Conservation (phyloP, 306 rosid genomes). For the Prunus mongolica region DNA sequence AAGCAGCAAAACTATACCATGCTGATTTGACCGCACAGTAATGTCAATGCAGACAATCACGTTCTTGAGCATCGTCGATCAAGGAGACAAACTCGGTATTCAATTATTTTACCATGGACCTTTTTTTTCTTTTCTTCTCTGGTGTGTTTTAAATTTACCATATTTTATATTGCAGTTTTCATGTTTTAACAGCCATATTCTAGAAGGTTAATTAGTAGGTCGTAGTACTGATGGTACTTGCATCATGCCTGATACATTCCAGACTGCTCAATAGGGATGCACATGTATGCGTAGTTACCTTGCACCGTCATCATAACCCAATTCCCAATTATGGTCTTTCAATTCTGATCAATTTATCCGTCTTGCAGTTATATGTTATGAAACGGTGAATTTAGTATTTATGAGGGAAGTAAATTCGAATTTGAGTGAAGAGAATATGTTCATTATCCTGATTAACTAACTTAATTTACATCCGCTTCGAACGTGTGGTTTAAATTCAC, state of each 20-base stretch:
- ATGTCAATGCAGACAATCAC: background rate
- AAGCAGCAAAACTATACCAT: background rate
- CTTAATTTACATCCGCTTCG: rapidly evolving
- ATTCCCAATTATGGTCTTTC: background rate
- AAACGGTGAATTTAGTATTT: too few species aligned
- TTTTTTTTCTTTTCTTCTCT: background rate
- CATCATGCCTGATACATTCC: background rate
- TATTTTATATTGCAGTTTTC: background rate
- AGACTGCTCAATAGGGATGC: background rate
- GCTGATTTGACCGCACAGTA: background rate
- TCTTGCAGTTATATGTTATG: too few species aligned
- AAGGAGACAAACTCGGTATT: background rate
- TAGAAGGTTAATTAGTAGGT: background rate
- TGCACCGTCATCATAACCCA: background rate
- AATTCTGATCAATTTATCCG: background rate
- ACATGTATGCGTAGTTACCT: background rate
- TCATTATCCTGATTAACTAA: rapidly evolving
- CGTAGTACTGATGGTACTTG: background rate
- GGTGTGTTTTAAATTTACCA: background rate
- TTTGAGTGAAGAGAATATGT: too few species aligned
- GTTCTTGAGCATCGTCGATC: background rate
- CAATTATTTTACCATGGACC: background rate
- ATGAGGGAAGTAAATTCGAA: too few species aligned
- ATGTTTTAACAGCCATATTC: background rate
- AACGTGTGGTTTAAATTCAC: too few species aligned